A percentile compares a stretch with the other conserved stretches of the same genome.
Evolutionary conservation across 1,139 yeast genomes (phyloP).

Genomic region (Kazachstania sp.): DNA sequence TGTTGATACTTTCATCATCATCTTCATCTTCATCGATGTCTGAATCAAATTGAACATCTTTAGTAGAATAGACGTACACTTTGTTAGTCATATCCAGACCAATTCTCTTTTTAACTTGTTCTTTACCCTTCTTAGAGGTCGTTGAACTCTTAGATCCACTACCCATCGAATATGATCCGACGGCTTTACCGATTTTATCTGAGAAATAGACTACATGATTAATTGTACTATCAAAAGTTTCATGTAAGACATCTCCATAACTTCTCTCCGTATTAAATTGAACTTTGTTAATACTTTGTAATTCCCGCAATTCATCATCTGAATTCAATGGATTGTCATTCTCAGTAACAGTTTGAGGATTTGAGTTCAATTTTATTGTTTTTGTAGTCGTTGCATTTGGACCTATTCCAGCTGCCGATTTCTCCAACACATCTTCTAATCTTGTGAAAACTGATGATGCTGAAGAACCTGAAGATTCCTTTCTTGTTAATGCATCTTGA

Average conservation of each 20-base stretch:
- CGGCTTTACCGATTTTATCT: constrained; percentile 48
- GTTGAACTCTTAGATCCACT: constrained; percentile 12
- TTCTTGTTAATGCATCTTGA: constrained; percentile 17
- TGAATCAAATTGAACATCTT: constrained; percentile 42
- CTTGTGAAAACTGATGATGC: neutral
- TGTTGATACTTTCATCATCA: too few species aligned
- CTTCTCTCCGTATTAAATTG: constrained; percentile 13
- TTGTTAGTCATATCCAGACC: constrained; percentile 28
- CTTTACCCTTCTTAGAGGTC: constrained; percentile 12
- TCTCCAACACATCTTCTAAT: neutral
- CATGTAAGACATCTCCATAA: constrained; percentile 11
- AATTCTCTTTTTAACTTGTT: constrained; percentile 22
- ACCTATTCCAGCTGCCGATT: neutral
- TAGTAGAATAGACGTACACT: constrained; percentile 50
- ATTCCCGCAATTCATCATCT: constrained; percentile 3
- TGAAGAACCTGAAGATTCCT: neutral
- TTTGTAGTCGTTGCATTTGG: neutral
- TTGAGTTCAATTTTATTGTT: neutral
- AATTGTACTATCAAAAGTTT: constrained; percentile 29
- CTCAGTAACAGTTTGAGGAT: neutral
- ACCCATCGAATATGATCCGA: constrained; percentile 28
- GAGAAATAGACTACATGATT: constrained; percentile 40
- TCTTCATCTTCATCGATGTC: constrained; percentile 8
- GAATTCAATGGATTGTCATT: neutral
- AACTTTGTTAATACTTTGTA: constrained; percentile 17